Conservation (phyloP, 495 filamentous ascomycete species). For the Tuber microsphaerosporum region DNA sequence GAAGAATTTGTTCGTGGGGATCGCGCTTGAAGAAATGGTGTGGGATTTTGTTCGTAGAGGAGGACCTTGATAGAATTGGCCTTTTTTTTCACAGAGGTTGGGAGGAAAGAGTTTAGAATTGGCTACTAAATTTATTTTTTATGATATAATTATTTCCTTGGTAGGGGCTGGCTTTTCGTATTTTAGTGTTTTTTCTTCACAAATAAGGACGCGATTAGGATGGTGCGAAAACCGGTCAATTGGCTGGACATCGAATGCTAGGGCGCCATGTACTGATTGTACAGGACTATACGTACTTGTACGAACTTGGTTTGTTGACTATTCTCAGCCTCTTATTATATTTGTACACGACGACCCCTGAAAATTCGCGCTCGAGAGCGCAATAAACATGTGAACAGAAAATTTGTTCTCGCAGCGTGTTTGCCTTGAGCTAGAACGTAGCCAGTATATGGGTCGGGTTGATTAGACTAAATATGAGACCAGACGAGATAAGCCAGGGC, state of each 20-base stretch:
- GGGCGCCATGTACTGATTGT: not conserved
- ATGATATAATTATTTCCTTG: not conserved
- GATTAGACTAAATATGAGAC: not conserved
- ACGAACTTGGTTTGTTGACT: not conserved
- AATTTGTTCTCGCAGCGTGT: not conserved
- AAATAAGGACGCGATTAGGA: not conserved
- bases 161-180: not conserved
- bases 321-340: slow-evolving; percentile 3
- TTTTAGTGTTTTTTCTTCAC: not conserved
- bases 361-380: not conserved
- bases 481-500: not conserved
- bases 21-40: not conserved
- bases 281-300: not conserved
- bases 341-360: not conserved
- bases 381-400: not conserved
- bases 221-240: not conserved
- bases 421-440: not conserved
- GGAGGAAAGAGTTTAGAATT: not conserved
- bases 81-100: not conserved
- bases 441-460: not conserved
- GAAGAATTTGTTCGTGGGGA: not conserved
- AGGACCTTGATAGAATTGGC: not conserved
- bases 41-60: not conserved
- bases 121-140: not conserved
- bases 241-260: not conserved